phyloP scores from a whole-genome alignment of 1,284 basidiomycete genomes.

The Marasmius tenuissimus region DNA sequence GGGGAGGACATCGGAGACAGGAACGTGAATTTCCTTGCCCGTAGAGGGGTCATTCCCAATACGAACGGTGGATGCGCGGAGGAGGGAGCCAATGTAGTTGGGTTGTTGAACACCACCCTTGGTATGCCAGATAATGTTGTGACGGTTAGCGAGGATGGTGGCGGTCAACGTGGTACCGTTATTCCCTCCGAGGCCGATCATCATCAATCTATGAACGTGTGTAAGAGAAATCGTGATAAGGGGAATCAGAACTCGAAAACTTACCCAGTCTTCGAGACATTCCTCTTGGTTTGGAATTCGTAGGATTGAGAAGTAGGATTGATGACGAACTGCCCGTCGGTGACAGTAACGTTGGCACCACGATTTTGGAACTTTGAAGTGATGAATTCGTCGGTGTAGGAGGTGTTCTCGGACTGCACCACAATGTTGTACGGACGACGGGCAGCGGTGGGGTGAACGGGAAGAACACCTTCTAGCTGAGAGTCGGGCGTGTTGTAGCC shows the following conservation, averaged over 20 bases:
- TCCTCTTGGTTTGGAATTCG: slow-evolving; percentile 91
- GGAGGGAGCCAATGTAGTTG: slow-evolving; percentile 94
- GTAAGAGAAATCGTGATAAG: slow-evolving; percentile 8
- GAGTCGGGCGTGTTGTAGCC: slow-evolving; percentile 68
- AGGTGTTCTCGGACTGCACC: slow-evolving; percentile 83
- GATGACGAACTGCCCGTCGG: slow-evolving; percentile 74
- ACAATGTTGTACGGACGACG: slow-evolving; percentile 78
- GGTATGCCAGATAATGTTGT: slow-evolving; percentile 95
- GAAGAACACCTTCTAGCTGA: slow-evolving; percentile 61
- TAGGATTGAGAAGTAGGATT: slow-evolving; percentile 77
- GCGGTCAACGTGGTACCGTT: slow-evolving; percentile 95
- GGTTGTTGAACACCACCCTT: slow-evolving; percentile 92
- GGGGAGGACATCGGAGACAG: slow-evolving; percentile 91
- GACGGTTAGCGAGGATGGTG: slow-evolving; percentile 94
- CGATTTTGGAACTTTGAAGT: slow-evolving; percentile 84
- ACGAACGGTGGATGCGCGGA: slow-evolving; percentile 93
- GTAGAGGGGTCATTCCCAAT: slow-evolving; percentile 83
- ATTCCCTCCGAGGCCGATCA: slow-evolving; percentile 97
- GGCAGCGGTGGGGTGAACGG: slow-evolving; percentile 84
- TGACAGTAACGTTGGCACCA: slow-evolving; percentile 71
- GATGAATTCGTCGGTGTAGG: slow-evolving; percentile 82
- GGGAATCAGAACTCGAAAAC: slow-evolving; percentile 30
- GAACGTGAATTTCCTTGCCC: slow-evolving; percentile 92
- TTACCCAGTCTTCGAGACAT: slow-evolving; percentile 91
- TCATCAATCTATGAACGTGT: slow-evolving; percentile 73